A percentile compares a stretch with the other conserved stretches of the same genome.
Evolutionary conservation across 108 stramenopile species (phyloP).

Genomic region (Cylindrotheca fusiformis): DNA sequence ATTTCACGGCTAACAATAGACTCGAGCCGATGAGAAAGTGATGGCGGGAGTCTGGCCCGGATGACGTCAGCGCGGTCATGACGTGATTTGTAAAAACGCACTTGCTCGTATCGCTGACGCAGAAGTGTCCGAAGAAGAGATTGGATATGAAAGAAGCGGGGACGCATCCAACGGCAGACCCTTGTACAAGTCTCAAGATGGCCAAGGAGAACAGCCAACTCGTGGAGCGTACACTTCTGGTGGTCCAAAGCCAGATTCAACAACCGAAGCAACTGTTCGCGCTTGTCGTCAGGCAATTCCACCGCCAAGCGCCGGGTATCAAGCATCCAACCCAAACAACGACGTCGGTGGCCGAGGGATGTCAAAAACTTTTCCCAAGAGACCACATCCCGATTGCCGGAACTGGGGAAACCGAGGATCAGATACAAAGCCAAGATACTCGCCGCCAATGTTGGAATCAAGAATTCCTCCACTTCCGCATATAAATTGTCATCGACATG

Average conservation of each 20-base stretch:
- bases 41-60: background rate
- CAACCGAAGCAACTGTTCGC: background rate
- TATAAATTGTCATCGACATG: constrained; percentile 16
- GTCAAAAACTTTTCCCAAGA: constrained; percentile 3
- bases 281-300: background rate
- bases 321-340: background rate
- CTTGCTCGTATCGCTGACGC: background rate
- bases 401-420: background rate
- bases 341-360: constrained; percentile 4
- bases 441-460: constrained; percentile 3
- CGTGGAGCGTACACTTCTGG: background rate
- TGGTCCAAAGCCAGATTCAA: background rate
- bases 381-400: background rate
- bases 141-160: background rate
- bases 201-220: background rate
- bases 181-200: background rate
- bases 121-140: background rate
- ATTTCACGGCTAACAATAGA: background rate
- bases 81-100: background rate
- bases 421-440: constrained; percentile 8
- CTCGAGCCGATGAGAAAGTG: background rate
- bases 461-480: background rate
- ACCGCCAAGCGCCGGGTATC: constrained; percentile 2
- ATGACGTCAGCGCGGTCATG: background rate
- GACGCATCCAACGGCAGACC: background rate